phyloP scores from a whole-genome alignment of 148 eudicot species.

The Fallopia convolvulus region DNA sequence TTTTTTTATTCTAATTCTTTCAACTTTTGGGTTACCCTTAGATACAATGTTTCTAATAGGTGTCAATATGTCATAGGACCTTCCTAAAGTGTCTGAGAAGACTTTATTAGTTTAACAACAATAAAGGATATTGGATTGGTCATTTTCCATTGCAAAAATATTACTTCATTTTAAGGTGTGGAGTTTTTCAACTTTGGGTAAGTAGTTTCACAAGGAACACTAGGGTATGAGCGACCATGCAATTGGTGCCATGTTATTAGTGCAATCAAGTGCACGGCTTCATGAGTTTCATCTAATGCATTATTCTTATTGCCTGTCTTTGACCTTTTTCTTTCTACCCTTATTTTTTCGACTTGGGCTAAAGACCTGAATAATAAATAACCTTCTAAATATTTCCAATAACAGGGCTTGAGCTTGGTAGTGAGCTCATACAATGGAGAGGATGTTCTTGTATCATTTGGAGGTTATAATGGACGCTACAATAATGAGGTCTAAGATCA shows the following conservation, averaged over 20 bases:
- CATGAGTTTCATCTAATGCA: not conserved
- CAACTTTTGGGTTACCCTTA: not conserved
- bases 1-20: not conserved
- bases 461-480: constrained; percentile 97
- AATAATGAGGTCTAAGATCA: constrained; percentile 66
- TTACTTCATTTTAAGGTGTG: not conserved
- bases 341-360: not conserved
- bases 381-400: constrained; percentile 8
- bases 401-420: constrained; percentile 92
- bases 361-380: not conserved
- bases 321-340: not conserved
- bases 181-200: not conserved
- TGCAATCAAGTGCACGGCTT: not conserved
- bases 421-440: constrained; percentile 75
- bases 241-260: not conserved
- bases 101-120: not conserved
- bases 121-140: not conserved
- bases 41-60: not conserved
- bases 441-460: constrained; percentile 74
- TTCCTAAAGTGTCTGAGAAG: not conserved
- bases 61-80: not conserved
- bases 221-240: not conserved
- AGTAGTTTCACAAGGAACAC: constrained; percentile 1
- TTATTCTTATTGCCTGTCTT: not conserved
- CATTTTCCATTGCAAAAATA: not conserved